These are phyloP conservation scores for Coniochaeta prunicola DNA, from an alignment of 2,329 filamentous ascomycete species.

Conservation along the genomic window DNA sequence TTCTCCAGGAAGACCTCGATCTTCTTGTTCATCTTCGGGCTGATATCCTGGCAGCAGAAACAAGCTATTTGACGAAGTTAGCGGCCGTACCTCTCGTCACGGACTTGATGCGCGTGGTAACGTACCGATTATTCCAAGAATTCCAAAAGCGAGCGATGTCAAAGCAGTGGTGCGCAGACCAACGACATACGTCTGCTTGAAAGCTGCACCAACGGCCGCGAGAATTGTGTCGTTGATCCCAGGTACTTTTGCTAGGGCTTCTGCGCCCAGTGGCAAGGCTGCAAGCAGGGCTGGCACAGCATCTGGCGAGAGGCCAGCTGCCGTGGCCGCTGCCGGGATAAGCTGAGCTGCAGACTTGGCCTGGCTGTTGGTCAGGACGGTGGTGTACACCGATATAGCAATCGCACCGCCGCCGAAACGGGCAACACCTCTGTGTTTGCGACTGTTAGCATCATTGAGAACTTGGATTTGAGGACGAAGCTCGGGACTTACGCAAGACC, in stretches of 20 bases:
- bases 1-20: slow-evolving; percentile 27
- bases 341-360: slow-evolving; percentile 20
- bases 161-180: slow-evolving; percentile 20
- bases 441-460: background rate
- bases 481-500: slow-evolving; percentile 24
- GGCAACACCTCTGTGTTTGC: slow-evolving; percentile 24
- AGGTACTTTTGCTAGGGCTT: slow-evolving; percentile 16
- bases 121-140: slow-evolving; percentile 21
- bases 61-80: slow-evolving; percentile 12
- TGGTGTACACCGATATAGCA: slow-evolving; percentile 31
- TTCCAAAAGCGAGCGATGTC: slow-evolving; percentile 20
- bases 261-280: slow-evolving; percentile 17
- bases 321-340: slow-evolving; percentile 24
- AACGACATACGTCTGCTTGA: slow-evolving; percentile 22
- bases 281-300: slow-evolving; percentile 21
- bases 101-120: background rate
- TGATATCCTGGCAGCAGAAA: slow-evolving; percentile 24
- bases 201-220: slow-evolving; percentile 18
- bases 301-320: slow-evolving; percentile 23
- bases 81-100: background rate
- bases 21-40: slow-evolving; percentile 27
- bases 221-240: slow-evolving; percentile 18
- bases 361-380: slow-evolving; percentile 30
- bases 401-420: slow-evolving; percentile 35
- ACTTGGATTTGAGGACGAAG: background rate